These are phyloP conservation scores for Aegilops umbellulata DNA, from an alignment of 176 grass and related monocot genomes.

Conservation along the genomic window DNA sequence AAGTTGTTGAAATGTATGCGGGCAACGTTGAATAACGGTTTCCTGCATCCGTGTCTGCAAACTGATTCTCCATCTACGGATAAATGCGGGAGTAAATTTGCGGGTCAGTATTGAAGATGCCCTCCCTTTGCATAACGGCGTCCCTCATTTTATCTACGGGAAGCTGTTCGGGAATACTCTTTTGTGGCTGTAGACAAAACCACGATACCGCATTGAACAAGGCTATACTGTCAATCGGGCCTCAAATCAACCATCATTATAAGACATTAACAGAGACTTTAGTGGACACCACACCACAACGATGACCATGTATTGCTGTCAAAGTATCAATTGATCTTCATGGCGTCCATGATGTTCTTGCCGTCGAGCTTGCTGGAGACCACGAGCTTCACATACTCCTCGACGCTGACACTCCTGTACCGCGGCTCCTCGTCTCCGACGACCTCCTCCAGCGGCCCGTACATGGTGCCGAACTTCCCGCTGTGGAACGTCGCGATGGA, in stretches of 20 bases:
- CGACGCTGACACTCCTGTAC: conserved; percentile 29
- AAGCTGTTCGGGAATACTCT: conserved; percentile 65
- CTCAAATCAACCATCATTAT: too few species aligned
- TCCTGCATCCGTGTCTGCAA: too few species aligned
- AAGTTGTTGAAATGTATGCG: too few species aligned
- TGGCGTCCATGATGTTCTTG: conserved; percentile 57
- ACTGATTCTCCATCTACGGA: too few species aligned
- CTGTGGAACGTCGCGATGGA: conserved; percentile 58
- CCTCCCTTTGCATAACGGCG: neutral
- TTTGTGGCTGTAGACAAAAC: conserved; percentile 31
- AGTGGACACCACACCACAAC: neutral
- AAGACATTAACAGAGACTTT: neutral
- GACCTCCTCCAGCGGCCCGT: conserved; percentile 44
- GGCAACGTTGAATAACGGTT: too few species aligned
- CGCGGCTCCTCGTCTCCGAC: neutral
- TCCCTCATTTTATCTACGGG: conserved; percentile 19
- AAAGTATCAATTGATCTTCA: conserved; percentile 38
- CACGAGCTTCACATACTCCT: conserved; percentile 46
- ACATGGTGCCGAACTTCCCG: conserved; percentile 10
- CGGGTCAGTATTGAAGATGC: too few species aligned
- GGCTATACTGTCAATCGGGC: too few species aligned
- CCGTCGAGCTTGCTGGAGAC: conserved; percentile 53
- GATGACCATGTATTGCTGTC: neutral
- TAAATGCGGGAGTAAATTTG: too few species aligned
- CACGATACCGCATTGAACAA: neutral